Evolutionary conservation across 2,329 filamentous ascomycete genomes (phyloP), one percentile per base, ranked within the genome.

Genomic region (Massarina eburnea): DNA sequence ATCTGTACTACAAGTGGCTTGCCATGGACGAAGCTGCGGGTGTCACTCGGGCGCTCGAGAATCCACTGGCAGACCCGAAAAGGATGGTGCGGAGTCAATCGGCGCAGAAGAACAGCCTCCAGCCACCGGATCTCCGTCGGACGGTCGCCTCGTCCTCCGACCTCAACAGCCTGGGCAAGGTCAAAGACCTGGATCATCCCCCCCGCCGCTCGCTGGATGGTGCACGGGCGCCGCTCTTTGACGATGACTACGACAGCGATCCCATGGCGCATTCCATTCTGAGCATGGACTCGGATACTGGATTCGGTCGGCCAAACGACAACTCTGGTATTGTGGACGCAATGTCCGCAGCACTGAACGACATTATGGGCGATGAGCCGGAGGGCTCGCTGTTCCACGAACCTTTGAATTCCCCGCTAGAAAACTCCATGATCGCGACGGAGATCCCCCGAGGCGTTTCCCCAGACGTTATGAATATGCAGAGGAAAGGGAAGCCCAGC

Each of bases 1-100:
- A 97, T 62, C 72, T 99, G 1, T 99, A 91, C 67, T 97, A 94
- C 76, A 99, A 99, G 68, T 96, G 91, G 66, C 78, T 99, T 1
- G 90, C 92, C 7, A 88, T 92, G 10, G 89, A 95, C 61, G 91
- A 96, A 70, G 71, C 73, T 22, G 68, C 72, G 5, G 62, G 67
- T 46, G 58, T 64, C 8, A 56, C 59, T 18, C 62, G 64, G 36
- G 59, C 56, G 8, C 43, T 67, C 1, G 64, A 67, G 17, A 52
- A 59, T 20, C 43, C 58, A 3, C 8, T 40, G 7, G 46, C 52
- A 14, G 49, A 57, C 19, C 73, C 77, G 27, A 41, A 49, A 6
- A 51, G 73, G 34, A 67, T 79, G 46, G 65, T 68, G 21, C 75
- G 79, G 41, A 74, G 76, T 4, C 68, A 71, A 24, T 80, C 79